Percentiles rank a stretch among this genome's conserved stretches.
Evolutionary conservation across 2,329 filamentous ascomycete species (phyloP).

Genomic region (Ophiostoma triangulosporum): DNA sequence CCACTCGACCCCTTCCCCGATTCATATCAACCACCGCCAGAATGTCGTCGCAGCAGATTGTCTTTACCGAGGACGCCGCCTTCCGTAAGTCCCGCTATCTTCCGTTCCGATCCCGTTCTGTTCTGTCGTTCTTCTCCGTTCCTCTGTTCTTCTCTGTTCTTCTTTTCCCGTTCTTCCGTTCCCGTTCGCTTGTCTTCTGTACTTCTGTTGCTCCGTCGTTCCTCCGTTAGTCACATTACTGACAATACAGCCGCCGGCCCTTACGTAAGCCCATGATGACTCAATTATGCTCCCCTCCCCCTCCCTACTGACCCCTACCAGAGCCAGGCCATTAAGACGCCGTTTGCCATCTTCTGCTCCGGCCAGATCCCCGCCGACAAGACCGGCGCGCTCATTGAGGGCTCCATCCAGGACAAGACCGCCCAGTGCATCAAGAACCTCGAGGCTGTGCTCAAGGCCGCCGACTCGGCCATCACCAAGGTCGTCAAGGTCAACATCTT

Average conservation of each 20-base stretch:
- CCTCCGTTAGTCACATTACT: background rate
- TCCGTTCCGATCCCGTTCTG: no score
- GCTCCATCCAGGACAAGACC: slow-evolving; percentile 50
- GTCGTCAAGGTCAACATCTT: slow-evolving; percentile 91
- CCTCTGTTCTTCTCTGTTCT: background rate
- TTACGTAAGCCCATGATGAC: slow-evolving; percentile 35
- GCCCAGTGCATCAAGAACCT: slow-evolving; percentile 60
- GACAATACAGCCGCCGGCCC: slow-evolving; percentile 40
- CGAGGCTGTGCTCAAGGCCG: slow-evolving; percentile 67
- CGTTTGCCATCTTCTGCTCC: slow-evolving; percentile 52
- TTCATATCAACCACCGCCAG: slow-evolving; percentile 22
- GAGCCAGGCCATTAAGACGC: slow-evolving; percentile 52
- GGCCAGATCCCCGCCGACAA: slow-evolving; percentile 55
- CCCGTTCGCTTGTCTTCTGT: background rate
- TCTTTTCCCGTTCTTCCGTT: background rate
- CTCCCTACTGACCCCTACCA: slow-evolving; percentile 3
- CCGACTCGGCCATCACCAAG: slow-evolving; percentile 62
- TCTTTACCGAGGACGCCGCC: slow-evolving; percentile 47
- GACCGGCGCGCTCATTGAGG: slow-evolving; percentile 41
- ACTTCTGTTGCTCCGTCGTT: background rate
- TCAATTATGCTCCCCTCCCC: background rate
- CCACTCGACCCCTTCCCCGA: background rate
- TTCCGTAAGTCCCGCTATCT: slow-evolving; percentile 32
- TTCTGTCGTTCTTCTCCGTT: background rate
- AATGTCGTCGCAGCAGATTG: slow-evolving; percentile 25